Conservation (phyloP, 306 rosid genomes). For the Lathyrus aphaca region DNA sequence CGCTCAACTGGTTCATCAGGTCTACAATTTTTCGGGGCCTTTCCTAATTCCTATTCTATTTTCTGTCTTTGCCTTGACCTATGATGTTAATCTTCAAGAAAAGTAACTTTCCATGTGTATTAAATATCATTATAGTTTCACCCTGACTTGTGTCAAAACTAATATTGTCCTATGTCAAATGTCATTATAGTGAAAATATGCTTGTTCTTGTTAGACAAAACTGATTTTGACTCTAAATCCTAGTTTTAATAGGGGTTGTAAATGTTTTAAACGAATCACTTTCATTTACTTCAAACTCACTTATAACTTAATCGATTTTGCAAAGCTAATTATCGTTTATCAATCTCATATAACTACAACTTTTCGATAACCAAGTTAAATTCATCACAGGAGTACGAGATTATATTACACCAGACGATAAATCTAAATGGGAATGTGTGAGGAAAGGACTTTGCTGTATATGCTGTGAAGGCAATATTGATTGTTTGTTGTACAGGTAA, state of each 20-base stretch:
- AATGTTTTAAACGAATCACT: background rate
- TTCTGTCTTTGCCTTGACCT: constrained; percentile 6
- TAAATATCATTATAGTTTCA: background rate
- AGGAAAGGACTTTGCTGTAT: constrained; percentile 92
- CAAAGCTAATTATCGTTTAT: background rate
- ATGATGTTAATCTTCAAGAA: constrained; percentile 3
- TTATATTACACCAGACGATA: constrained; percentile 56
- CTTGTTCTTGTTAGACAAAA: background rate
- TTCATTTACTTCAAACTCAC: background rate
- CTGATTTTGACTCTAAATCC: background rate
- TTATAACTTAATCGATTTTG: background rate
- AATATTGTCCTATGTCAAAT: background rate
- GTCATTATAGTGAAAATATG: background rate
- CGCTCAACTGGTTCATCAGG: constrained; percentile 75
- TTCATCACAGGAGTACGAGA: constrained; percentile 53
- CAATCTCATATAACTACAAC: background rate
- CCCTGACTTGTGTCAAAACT: background rate
- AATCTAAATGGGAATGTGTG: constrained; percentile 85
- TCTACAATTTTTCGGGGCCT: constrained; percentile 34
- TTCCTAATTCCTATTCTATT: background rate
- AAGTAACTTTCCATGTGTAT: background rate
- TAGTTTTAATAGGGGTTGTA: background rate
- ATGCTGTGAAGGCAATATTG: constrained; percentile 71
- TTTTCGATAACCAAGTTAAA: constrained; percentile 25
- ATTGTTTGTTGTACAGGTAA: constrained; percentile 95